Conservation (phyloP, 306 rosid species). For the Citrullus amarus region DNA sequence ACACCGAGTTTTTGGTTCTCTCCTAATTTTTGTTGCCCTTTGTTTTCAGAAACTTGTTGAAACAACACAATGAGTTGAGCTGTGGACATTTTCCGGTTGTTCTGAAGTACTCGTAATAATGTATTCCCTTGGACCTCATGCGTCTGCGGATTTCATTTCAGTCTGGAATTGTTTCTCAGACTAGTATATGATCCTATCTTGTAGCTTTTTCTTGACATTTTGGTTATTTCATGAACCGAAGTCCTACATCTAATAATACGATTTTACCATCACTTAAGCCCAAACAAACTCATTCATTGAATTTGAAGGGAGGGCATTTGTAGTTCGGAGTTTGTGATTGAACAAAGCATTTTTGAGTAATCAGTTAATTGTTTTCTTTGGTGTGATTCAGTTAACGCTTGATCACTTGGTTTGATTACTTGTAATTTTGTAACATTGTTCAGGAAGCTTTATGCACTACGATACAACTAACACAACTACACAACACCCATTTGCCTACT, state of each 20-base stretch:
- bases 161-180: slow-evolving; percentile 1
- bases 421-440: background rate
- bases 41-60: slow-evolving; percentile 50
- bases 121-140: slow-evolving; percentile 22
- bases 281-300: background rate
- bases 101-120: slow-evolving; percentile 34
- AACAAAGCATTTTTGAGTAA: background rate
- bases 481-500: background rate
- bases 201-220: slow-evolving; percentile 1
- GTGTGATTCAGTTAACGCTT: background rate
- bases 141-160: slow-evolving; percentile 16
- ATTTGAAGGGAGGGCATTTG: background rate
- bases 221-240: background rate
- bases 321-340: background rate
- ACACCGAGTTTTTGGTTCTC: slow-evolving; percentile 1
- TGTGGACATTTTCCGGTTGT: slow-evolving; percentile 11
- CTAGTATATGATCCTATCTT: background rate
- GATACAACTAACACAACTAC: background rate
- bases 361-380: background rate
- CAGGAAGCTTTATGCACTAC: background rate
- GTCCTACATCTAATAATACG: background rate
- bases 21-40: slow-evolving; percentile 14
- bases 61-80: slow-evolving; percentile 48
- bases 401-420: background rate
- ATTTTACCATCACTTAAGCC: background rate